Evolutionary conservation across 2,329 filamentous ascomycete species (phyloP).

Genomic region (Periconia macrospinosa): DNA sequence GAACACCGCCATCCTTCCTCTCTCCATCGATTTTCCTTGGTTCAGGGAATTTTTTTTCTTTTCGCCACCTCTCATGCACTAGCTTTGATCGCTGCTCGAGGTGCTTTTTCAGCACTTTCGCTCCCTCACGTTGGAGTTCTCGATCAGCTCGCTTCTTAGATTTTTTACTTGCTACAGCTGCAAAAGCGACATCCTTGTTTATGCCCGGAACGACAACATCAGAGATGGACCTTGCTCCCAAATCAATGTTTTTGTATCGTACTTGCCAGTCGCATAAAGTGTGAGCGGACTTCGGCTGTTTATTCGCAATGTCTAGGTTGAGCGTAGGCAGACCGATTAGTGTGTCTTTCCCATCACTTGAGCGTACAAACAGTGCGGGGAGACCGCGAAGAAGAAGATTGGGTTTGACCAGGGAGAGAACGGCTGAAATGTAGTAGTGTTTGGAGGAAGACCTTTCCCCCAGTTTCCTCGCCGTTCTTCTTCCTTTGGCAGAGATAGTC

Average conservation of each 20-base stretch:
- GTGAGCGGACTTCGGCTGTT: too few relatives aligned
- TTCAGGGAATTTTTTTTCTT: too few relatives aligned
- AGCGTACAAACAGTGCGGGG: slow-evolving; percentile 5
- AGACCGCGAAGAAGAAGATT: not conserved
- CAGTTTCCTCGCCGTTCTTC: not conserved
- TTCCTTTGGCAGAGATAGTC: not conserved
- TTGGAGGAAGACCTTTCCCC: not conserved
- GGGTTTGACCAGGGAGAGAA: not conserved
- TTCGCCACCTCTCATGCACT: too few relatives aligned
- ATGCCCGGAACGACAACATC: not conserved
- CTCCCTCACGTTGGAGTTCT: too few relatives aligned
- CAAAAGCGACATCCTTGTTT: not conserved
- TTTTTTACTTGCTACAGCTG: not conserved
- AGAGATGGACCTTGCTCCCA: not conserved
- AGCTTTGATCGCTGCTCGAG: too few relatives aligned
- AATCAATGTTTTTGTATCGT: slow-evolving; percentile 6
- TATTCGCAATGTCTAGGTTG: not conserved
- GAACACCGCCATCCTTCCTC: too few relatives aligned
- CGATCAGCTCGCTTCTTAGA: too few relatives aligned
- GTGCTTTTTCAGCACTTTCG: too few relatives aligned
- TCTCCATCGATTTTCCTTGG: too few relatives aligned
- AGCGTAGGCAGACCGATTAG: slow-evolving; percentile 5
- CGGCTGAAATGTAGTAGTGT: not conserved
- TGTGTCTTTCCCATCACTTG: not conserved
- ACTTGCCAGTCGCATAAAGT: slow-evolving; percentile 2